These are phyloP conservation scores for Trichophyton schoenleinii DNA, from an alignment of 2,329 filamentous ascomycete genomes.

Conservation along the genomic window DNA sequence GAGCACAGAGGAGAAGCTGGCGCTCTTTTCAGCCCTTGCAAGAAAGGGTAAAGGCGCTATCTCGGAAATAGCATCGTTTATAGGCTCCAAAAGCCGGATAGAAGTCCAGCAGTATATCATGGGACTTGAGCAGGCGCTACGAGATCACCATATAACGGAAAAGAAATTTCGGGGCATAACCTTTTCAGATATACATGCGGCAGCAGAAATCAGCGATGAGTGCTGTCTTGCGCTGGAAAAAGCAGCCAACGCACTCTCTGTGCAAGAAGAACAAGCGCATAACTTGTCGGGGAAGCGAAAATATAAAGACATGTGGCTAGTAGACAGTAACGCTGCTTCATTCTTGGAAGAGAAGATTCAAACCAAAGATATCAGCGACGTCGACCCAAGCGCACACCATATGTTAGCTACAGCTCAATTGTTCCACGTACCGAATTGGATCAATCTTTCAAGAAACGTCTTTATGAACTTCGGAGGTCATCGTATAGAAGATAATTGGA, in stretches of 20 bases:
- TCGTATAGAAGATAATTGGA: constrained; percentile 55
- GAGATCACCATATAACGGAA: constrained; percentile 29
- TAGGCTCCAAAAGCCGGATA: constrained; percentile 59
- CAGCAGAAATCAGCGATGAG: constrained; percentile 55
- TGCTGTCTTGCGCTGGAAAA: constrained; percentile 55
- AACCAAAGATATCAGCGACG: constrained; percentile 14
- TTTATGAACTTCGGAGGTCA: constrained; percentile 60
- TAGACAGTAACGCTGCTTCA: constrained; percentile 34
- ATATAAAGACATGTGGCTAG: constrained; percentile 55
- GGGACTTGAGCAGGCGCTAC: constrained; percentile 44
- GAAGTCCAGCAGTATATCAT: constrained; percentile 61
- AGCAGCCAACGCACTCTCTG: constrained; percentile 53
- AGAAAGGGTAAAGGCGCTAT: constrained; percentile 53
- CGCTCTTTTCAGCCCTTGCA: constrained; percentile 54
- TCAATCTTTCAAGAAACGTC: constrained; percentile 50
- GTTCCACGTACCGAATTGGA: constrained; percentile 48
- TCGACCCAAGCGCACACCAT: constrained; percentile 14
- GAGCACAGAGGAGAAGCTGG: constrained; percentile 57
- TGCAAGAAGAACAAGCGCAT: constrained; percentile 53
- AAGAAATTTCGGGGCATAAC: constrained; percentile 29
- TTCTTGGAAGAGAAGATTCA: constrained; percentile 20
- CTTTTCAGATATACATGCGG: constrained; percentile 53
- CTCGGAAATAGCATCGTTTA: constrained; percentile 46
- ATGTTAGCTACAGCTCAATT: constrained; percentile 42
- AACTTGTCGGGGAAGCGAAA: constrained; percentile 45